phyloP scores from a whole-genome alignment of 2,329 filamentous ascomycete genomes.

The Apiospora phragmitis region DNA sequence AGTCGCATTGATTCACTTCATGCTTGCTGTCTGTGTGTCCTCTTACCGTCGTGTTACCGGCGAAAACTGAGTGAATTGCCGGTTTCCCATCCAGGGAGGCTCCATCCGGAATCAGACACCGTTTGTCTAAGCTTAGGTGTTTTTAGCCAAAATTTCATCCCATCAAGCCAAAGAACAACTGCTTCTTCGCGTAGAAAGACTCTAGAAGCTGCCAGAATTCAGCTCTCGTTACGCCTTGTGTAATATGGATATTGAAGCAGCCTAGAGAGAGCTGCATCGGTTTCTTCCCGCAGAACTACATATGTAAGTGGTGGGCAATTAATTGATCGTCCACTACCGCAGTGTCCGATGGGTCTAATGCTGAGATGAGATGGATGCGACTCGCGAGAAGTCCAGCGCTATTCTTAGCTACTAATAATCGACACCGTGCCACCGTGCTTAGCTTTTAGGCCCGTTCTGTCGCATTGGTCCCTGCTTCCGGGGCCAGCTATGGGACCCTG shows the following conservation, averaged over 20 bases:
- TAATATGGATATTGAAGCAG: neutral
- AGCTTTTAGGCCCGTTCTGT: neutral
- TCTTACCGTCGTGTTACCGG: neutral
- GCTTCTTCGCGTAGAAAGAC: neutral
- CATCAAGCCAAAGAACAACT: neutral
- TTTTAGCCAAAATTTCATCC: neutral
- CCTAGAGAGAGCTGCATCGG: neutral
- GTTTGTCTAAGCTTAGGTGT: neutral
- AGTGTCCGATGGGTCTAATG: neutral
- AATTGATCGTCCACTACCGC: neutral
- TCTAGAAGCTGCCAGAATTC: neutral
- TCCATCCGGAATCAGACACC: neutral
- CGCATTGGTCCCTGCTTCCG: neutral
- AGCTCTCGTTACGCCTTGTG: neutral
- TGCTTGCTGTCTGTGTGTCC: neutral
- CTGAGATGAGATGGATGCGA: neutral
- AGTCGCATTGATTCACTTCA: neutral
- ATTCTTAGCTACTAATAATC: neutral
- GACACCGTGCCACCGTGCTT: neutral
- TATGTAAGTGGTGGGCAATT: neutral
- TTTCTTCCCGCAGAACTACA: neutral
- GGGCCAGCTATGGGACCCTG: neutral
- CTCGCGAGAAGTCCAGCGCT: neutral
- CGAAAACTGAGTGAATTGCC: neutral
- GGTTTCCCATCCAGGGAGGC: neutral